Evolutionary conservation across 768 basidiomycete genomes (phyloP).

Genomic region (Leccinum truebloodii): DNA sequence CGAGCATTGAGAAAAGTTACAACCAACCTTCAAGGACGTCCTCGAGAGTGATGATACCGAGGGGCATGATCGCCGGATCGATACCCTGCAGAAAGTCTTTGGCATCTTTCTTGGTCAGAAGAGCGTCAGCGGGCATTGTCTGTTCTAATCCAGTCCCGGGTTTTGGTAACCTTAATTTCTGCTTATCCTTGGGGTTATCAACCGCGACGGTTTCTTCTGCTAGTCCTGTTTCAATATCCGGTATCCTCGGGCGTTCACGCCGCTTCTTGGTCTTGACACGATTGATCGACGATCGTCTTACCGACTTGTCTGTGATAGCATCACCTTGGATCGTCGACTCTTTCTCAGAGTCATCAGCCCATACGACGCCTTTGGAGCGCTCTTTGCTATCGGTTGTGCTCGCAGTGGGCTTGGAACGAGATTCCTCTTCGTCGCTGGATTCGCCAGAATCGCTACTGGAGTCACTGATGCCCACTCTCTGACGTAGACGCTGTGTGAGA

Average conservation of each 20-base stretch:
- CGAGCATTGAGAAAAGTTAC: too few species aligned
- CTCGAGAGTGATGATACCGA: slow-evolving; percentile 92
- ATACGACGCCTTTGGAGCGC: slow-evolving; percentile 29
- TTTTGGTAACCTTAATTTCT: slow-evolving; percentile 32
- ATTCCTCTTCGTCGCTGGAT: slow-evolving; percentile 44
- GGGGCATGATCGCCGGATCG: slow-evolving; percentile 79
- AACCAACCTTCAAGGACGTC: slow-evolving; percentile 49
- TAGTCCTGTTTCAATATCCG: slow-evolving; percentile 29
- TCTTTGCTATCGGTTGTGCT: slow-evolving; percentile 20
- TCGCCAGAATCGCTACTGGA: slow-evolving; percentile 50
- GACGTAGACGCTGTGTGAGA: slow-evolving; percentile 74
- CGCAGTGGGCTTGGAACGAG: slow-evolving; percentile 22
- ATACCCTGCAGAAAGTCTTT: slow-evolving; percentile 84
- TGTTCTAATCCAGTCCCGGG: slow-evolving; percentile 62
- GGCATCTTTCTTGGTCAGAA: slow-evolving; percentile 71
- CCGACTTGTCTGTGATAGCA: slow-evolving; percentile 20
- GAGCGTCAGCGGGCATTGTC: slow-evolving; percentile 87
- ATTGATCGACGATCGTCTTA: slow-evolving; percentile 19
- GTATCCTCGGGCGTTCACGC: slow-evolving; percentile 8
- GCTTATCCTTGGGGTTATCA: slow-evolving; percentile 22
- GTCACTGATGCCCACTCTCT: slow-evolving; percentile 73
- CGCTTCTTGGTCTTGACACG: slow-evolving; percentile 12
- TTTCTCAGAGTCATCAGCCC: slow-evolving; percentile 37
- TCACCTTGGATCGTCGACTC: slow-evolving; percentile 32
- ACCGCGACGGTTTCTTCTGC: slow-evolving; percentile 16